These are phyloP conservation scores for Ilyonectria mors-panacis DNA, from an alignment of 2,329 filamentous ascomycete genomes.

Conservation along the genomic window DNA sequence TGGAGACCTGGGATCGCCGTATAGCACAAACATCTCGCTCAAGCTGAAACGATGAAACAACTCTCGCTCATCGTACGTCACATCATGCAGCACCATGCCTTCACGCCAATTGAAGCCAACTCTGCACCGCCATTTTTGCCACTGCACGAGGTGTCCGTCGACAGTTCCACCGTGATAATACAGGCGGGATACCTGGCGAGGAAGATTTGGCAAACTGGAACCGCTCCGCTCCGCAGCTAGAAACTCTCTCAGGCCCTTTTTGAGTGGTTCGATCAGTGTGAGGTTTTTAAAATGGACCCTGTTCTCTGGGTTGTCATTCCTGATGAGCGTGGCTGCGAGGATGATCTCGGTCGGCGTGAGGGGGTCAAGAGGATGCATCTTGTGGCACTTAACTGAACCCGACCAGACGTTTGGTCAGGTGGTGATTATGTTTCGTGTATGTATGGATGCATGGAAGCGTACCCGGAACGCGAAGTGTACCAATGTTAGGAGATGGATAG, in stretches of 20 bases:
- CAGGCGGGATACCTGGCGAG: slow-evolving; percentile 19
- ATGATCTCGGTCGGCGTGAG: slow-evolving; percentile 13
- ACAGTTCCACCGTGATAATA: slow-evolving; percentile 51
- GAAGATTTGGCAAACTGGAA: not conserved
- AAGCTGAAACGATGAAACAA: slow-evolving; percentile 73
- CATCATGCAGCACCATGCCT: slow-evolving; percentile 78
- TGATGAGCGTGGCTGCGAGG: slow-evolving; percentile 1
- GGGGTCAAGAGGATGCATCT: slow-evolving; percentile 27
- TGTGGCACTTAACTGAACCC: not conserved
- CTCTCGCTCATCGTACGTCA: slow-evolving; percentile 76
- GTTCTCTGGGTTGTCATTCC: not conserved
- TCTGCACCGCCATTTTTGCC: slow-evolving; percentile 80
- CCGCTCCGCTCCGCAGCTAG: slow-evolving; percentile 24
- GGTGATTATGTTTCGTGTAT: not conserved
- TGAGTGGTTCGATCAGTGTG: slow-evolving; percentile 29
- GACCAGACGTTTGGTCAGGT: no score
- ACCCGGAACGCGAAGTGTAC: not conserved
- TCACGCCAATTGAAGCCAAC: slow-evolving; percentile 80
- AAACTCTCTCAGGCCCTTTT: slow-evolving; percentile 23
- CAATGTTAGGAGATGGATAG: not conserved
- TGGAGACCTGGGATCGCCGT: slow-evolving; percentile 67
- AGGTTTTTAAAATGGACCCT: slow-evolving; percentile 35
- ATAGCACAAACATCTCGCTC: slow-evolving; percentile 78
- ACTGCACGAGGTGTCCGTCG: slow-evolving; percentile 63
- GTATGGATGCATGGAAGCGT: not conserved